Conservation (phyloP, 169 alveolate genomes). For the Eimeria acervulina region DNA sequence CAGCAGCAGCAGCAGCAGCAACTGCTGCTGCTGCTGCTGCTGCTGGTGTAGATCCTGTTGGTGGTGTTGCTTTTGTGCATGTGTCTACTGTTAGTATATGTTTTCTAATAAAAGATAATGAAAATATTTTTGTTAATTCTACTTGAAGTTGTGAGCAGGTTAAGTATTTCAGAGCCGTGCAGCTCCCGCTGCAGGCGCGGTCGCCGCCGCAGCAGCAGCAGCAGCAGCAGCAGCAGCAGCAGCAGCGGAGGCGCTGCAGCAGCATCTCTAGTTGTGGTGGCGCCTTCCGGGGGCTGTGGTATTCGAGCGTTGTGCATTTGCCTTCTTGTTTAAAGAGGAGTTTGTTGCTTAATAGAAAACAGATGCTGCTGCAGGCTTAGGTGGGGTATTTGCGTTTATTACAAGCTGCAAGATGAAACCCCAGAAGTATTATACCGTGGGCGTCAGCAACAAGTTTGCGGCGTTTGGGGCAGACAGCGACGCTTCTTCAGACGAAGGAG, state of each 20-base stretch:
- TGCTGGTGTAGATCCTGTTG: background rate
- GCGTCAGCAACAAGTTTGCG: constrained; percentile 56
- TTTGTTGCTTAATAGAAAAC: background rate
- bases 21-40: background rate
- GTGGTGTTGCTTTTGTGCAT: background rate
- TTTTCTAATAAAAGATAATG: too few species aligned
- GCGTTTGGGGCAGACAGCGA: constrained; percentile 56
- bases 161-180: too few species aligned
- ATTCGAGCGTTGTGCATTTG: background rate
- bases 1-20: too few species aligned
- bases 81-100: background rate
- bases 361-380: constrained; percentile 48
- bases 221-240: background rate
- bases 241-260: background rate
- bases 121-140: too few species aligned
- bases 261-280: background rate
- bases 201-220: background rate
- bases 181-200: background rate
- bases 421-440: constrained; percentile 53
- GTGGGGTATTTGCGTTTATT: background rate
- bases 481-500: constrained; percentile 56
- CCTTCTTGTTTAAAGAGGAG: background rate
- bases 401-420: constrained; percentile 18
- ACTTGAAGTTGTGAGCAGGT: too few species aligned
- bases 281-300: background rate